Percentiles rank a stretch among this genome's conserved stretches.
These are phyloP conservation scores for Coniochaeta sp. DNA, from an alignment of 2,329 filamentous ascomycete species.

Conservation along the genomic window DNA sequence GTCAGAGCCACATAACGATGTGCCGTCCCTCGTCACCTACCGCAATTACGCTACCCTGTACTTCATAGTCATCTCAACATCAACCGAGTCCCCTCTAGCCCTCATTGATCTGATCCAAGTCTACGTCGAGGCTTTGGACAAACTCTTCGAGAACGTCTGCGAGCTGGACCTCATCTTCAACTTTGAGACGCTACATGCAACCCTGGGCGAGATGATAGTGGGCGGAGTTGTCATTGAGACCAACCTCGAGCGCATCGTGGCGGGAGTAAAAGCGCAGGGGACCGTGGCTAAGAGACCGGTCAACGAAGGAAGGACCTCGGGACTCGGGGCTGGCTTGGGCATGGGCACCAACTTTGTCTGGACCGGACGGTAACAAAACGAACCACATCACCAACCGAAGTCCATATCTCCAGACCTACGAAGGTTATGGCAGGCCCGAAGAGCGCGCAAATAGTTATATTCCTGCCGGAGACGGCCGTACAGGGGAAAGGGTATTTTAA, in stretches of 20 bases:
- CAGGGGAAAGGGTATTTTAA: constrained; percentile 15
- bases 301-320: constrained; percentile 53
- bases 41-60: constrained; percentile 97
- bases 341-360: constrained; percentile 55
- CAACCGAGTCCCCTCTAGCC: constrained; percentile 90
- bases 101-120: constrained; percentile 97
- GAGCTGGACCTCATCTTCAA: constrained; percentile 98
- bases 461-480: not conserved
- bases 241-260: constrained; percentile 77
- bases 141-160: constrained; percentile 96
- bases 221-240: constrained; percentile 94
- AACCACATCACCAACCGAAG: not conserved
- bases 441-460: not conserved
- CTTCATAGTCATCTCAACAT: constrained; percentile 96
- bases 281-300: constrained; percentile 72
- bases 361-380: constrained; percentile 24
- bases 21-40: constrained; percentile 93
- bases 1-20: constrained; percentile 71
- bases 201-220: constrained; percentile 88
- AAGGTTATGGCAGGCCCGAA: constrained; percentile 11
- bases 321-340: constrained; percentile 41
- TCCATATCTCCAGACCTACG: not conserved
- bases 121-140: constrained; percentile 91
- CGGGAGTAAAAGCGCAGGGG: constrained; percentile 72
- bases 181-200: constrained; percentile 91